Evolutionary conservation across 495 filamentous ascomycete species (phyloP).

Genomic region (Neurospora intermedia): DNA sequence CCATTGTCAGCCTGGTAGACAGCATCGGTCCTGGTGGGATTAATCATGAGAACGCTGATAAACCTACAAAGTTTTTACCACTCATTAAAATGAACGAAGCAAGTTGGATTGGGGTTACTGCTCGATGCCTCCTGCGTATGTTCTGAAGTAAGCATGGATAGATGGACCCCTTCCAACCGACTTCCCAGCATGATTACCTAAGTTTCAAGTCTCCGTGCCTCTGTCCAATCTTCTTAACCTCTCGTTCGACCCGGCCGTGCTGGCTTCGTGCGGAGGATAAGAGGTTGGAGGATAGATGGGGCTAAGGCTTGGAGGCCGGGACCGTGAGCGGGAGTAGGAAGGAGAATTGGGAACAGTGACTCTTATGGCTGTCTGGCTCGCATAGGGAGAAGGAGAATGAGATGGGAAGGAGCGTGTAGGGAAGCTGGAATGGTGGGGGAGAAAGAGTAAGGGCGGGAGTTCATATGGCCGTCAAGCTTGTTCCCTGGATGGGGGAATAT

Average conservation of each 20-base stretch:
- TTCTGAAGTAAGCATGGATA: neutral
- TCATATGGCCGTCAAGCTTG: neutral
- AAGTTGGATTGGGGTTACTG: neutral
- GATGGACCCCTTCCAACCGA: neutral
- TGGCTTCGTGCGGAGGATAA: neutral
- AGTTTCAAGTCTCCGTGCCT: neutral
- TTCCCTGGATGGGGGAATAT: neutral
- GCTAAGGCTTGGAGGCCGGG: neutral
- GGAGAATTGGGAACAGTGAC: neutral
- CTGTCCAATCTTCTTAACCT: neutral
- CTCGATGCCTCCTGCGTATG: neutral
- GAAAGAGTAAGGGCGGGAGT: neutral
- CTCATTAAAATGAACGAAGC: neutral
- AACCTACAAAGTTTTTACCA: too few species aligned
- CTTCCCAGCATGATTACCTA: neutral
- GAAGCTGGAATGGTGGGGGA: neutral
- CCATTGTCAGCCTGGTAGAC: neutral
- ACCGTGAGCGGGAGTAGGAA: neutral
- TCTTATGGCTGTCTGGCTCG: neutral
- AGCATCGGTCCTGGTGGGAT: neutral
- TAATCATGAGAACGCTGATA: neutral
- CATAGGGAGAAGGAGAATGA: neutral
- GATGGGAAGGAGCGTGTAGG: neutral
- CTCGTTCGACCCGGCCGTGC: neutral
- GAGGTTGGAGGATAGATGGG: neutral